A percentile compares a stretch with the other conserved stretches of the same genome.
Conservation (phyloP, 2,329 filamentous ascomycete genomes). For the Ascomycota sp. region DNA sequence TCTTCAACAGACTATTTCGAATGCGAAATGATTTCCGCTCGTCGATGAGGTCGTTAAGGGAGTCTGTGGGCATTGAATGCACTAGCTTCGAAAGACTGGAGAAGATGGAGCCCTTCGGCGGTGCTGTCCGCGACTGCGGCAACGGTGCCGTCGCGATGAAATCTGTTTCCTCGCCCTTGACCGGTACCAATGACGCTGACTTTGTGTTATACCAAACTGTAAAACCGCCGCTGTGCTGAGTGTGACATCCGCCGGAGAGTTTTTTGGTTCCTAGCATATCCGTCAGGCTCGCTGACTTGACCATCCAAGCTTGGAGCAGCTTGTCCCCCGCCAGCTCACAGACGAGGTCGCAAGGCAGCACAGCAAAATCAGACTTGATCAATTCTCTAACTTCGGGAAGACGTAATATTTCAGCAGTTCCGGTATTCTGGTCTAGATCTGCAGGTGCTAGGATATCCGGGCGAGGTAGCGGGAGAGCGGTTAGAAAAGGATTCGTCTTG, state of each 20-base stretch:
- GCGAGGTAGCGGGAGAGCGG: slow-evolving; percentile 46
- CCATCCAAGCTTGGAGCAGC: slow-evolving; percentile 80
- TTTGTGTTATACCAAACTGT: slow-evolving; percentile 85
- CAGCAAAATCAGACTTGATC: slow-evolving; percentile 67
- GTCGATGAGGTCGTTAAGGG: slow-evolving; percentile 61
- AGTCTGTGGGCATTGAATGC: slow-evolving; percentile 74
- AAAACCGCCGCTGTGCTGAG: slow-evolving; percentile 47
- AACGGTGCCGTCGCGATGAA: slow-evolving; percentile 64
- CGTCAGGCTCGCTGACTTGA: slow-evolving; percentile 48
- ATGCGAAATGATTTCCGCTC: slow-evolving; percentile 51
- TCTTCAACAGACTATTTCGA: slow-evolving; percentile 51
- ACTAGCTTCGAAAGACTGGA: slow-evolving; percentile 53
- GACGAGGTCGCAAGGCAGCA: slow-evolving; percentile 81
- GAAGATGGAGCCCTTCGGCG: slow-evolving; percentile 37
- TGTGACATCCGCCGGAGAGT: slow-evolving; percentile 16
- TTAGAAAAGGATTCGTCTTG: slow-evolving; percentile 57
- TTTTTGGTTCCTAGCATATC: slow-evolving; percentile 29
- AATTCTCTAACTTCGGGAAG: slow-evolving; percentile 59
- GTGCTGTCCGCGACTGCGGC: slow-evolving; percentile 22
- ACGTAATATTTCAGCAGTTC: slow-evolving; percentile 71
- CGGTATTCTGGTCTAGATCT: slow-evolving; percentile 59
- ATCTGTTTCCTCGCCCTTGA: slow-evolving; percentile 83
- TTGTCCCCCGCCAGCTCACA: slow-evolving; percentile 71
- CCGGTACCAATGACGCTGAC: slow-evolving; percentile 39
- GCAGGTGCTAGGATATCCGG: slow-evolving; percentile 56